These are phyloP conservation scores for Oxytropis ochrocephala DNA, from an alignment of 306 rosid species.

Conservation along the genomic window DNA sequence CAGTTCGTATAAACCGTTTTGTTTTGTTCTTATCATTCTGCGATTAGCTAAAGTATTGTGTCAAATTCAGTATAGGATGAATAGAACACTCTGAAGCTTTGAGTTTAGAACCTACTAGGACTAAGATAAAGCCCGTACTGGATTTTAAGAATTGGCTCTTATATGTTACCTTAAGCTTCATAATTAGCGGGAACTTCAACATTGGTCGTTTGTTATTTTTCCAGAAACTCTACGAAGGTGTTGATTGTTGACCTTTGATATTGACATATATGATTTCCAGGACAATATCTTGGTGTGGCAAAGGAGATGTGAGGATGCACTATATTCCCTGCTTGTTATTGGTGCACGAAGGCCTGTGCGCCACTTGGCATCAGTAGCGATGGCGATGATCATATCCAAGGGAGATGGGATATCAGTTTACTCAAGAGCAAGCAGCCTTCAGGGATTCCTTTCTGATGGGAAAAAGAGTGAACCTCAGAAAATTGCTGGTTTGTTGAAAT, in stretches of 20 bases:
- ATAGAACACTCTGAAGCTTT: background rate
- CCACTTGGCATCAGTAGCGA: conserved; percentile 87
- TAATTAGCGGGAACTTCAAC: background rate
- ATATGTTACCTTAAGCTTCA: background rate
- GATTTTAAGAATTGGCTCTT: background rate
- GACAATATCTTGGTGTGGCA: conserved; percentile 87
- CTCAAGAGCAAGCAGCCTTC: conserved; percentile 91
- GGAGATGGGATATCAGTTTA: conserved; percentile 89
- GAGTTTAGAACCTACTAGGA: background rate
- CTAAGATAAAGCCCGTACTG: background rate
- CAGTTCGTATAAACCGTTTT: conserved; percentile 2
- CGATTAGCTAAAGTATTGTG: background rate
- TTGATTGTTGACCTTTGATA: conserved; percentile 2
- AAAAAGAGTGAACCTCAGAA: conserved; percentile 76
- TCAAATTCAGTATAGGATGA: background rate
- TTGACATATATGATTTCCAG: conserved; percentile 35
- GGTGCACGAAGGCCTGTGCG: conserved; percentile 98
- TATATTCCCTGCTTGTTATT: conserved; percentile 68
- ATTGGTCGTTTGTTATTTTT: background rate
- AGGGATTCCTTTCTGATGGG: conserved; percentile 93
- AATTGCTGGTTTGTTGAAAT: conserved; percentile 68
- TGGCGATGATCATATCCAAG: conserved; percentile 77
- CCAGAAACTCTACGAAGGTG: background rate
- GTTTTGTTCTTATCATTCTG: background rate
- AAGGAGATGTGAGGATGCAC: conserved; percentile 93